Evolutionary conservation across 2,329 filamentous ascomycete species (phyloP).

Genomic region (Fusarium falciforme): DNA sequence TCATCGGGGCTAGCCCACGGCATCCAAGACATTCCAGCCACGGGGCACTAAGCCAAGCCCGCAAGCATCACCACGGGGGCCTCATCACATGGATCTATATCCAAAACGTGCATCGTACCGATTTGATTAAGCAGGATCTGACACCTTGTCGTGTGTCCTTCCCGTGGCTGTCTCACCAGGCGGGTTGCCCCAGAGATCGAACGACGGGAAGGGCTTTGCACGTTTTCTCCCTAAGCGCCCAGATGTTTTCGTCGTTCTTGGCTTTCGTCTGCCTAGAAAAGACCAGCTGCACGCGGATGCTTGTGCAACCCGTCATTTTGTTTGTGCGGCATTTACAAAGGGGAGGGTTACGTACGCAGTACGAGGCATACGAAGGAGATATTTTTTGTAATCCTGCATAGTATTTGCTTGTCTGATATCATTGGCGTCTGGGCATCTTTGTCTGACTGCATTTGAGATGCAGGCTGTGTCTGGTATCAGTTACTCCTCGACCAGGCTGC

Average conservation of each 20-base stretch:
- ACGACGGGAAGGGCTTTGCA: not conserved
- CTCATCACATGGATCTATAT: not conserved
- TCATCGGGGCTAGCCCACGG: slow-evolving; percentile 5
- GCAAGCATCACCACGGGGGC: not conserved
- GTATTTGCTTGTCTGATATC: not conserved
- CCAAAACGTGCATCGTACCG: not conserved
- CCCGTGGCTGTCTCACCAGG: not conserved
- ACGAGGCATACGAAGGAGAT: not conserved
- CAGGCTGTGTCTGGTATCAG: not conserved
- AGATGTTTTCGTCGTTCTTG: not conserved
- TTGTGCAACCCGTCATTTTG: not conserved
- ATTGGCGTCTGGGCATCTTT: not conserved
- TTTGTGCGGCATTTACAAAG: not conserved
- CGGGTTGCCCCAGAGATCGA: not conserved
- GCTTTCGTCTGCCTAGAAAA: not conserved
- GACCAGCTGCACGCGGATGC: not conserved
- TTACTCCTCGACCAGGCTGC: not conserved
- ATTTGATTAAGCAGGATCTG: not conserved
- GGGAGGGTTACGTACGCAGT: not conserved
- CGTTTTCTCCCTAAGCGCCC: not conserved
- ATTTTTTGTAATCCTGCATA: not conserved
- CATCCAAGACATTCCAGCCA: slow-evolving; percentile 33
- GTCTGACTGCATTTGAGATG: not conserved
- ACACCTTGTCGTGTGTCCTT: not conserved
- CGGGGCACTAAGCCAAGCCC: slow-evolving; percentile 15